Evolutionary conservation across 345 rosid species (phyloP).

Genomic region (Gossypium ekmanianum): DNA sequence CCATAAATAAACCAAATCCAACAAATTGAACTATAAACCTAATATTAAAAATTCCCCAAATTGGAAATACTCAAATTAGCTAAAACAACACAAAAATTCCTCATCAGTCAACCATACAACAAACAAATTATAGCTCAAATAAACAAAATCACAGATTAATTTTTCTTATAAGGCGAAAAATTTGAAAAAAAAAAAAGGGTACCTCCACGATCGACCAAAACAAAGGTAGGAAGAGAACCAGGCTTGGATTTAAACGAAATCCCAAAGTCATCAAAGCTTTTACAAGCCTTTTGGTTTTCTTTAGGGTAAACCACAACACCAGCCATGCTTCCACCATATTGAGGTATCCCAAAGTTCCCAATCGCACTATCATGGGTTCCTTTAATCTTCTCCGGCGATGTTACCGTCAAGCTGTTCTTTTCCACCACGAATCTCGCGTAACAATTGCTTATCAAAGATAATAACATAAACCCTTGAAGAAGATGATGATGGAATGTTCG

Average conservation of each 20-base stretch:
- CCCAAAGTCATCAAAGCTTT: constrained; percentile 55
- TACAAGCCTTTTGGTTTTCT: constrained; percentile 72
- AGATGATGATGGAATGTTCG: constrained; percentile 11
- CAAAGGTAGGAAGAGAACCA: constrained; percentile 78
- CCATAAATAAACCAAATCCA: background rate
- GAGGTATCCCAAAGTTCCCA: constrained; percentile 97
- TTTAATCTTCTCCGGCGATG: constrained; percentile 84
- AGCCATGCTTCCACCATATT: constrained; percentile 82
- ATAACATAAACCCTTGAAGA: constrained; percentile 36
- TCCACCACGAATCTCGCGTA: constrained; percentile 80
- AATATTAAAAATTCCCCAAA: background rate
- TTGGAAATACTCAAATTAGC: background rate
- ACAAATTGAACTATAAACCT: background rate
- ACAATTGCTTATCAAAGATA: constrained; percentile 20
- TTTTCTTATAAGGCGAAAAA: too few species aligned
- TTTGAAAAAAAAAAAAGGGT: background rate
- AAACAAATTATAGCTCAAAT: background rate
- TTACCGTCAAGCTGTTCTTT: constrained; percentile 84
- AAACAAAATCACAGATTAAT: too few species aligned
- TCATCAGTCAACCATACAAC: background rate
- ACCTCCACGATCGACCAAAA: constrained; percentile 33
- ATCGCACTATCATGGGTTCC: constrained; percentile 87
- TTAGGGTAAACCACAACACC: constrained; percentile 72
- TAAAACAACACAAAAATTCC: background rate
- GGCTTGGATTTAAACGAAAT: constrained; percentile 70